phyloP scores from a whole-genome alignment of 2,329 filamentous ascomycete genomes.

The Phyllosticta citriasiana region DNA sequence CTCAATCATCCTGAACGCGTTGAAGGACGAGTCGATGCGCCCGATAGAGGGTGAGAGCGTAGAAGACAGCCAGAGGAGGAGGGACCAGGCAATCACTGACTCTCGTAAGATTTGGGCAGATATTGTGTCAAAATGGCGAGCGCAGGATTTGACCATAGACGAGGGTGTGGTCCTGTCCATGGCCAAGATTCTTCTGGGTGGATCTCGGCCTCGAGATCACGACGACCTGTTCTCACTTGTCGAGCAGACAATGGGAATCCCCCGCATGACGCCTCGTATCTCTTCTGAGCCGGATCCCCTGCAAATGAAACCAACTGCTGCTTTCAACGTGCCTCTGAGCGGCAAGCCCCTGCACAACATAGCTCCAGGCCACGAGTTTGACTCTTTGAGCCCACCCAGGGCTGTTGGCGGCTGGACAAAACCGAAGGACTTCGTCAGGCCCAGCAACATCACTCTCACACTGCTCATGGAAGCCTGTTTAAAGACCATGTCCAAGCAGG shows the following conservation, averaged over 20 bases:
- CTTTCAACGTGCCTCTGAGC: conserved; percentile 14
- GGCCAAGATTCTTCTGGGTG: conserved; percentile 64
- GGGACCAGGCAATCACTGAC: conserved; percentile 47
- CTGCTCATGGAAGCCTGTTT: conserved; percentile 57
- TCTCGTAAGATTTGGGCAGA: conserved; percentile 74
- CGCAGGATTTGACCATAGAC: conserved; percentile 61
- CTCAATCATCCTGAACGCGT: conserved; percentile 69
- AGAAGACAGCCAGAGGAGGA: conserved; percentile 20
- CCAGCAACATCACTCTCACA: conserved; percentile 52
- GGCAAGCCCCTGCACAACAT: conserved; percentile 4
- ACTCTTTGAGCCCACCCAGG: neutral
- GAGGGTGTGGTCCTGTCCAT: conserved; percentile 72
- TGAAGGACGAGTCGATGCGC: conserved; percentile 40
- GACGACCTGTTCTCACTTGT: conserved; percentile 65
- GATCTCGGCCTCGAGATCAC: conserved; percentile 50
- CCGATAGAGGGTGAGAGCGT: neutral
- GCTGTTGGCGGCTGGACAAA: conserved; percentile 12
- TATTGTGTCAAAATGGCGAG: conserved; percentile 63
- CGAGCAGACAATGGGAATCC: conserved; percentile 73
- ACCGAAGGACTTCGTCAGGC: conserved; percentile 30
- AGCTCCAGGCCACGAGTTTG: conserved; percentile 2
- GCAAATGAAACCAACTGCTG: neutral
- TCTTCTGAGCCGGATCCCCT: conserved; percentile 17
- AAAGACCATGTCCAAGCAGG: conserved; percentile 48
- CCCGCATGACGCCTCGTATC: conserved; percentile 40